Percentiles rank a stretch among this genome's conserved stretches.
These are phyloP conservation scores for Claviceps sp. DNA, from an alignment of 2,329 filamentous ascomycete species.

Conservation along the genomic window DNA sequence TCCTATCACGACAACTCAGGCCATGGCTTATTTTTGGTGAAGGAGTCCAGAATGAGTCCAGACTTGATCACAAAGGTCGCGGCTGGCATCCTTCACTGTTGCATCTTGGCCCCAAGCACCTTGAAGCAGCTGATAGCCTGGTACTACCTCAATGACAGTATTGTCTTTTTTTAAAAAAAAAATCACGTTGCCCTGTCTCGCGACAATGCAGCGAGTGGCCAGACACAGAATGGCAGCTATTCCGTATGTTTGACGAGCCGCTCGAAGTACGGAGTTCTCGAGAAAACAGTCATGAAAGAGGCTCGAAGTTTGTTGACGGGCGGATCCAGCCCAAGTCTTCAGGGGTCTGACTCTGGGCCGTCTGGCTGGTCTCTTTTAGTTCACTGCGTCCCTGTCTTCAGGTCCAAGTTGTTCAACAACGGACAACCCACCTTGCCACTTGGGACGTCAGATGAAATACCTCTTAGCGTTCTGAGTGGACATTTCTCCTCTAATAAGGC, in stretches of 20 bases:
- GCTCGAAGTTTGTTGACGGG: background rate
- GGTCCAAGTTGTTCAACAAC: background rate
- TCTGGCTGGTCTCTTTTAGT: background rate
- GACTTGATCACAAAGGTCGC: no score
- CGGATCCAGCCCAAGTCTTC: background rate
- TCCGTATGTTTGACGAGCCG: no score
- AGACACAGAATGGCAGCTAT: no score
- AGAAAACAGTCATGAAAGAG: background rate
- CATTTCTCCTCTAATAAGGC: background rate
- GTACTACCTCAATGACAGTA: no score
- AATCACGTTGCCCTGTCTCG: no score
- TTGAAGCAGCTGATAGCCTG: no score
- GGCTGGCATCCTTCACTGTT: no score
- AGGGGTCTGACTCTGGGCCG: background rate
- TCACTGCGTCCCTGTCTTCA: background rate
- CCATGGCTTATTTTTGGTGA: background rate
- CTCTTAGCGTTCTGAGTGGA: slow-evolving; percentile 2
- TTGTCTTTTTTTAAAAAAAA: no score
- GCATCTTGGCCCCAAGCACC: no score
- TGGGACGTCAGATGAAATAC: background rate
- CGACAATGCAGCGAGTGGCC: no score
- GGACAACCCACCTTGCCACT: background rate
- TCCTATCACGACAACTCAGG: background rate
- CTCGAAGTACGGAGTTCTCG: no score
- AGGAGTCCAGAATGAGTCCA: background rate